Evolutionary conservation across 345 rosid species (phyloP).

Genomic region (thale cress (Arabidopsis thaliana)): DNA sequence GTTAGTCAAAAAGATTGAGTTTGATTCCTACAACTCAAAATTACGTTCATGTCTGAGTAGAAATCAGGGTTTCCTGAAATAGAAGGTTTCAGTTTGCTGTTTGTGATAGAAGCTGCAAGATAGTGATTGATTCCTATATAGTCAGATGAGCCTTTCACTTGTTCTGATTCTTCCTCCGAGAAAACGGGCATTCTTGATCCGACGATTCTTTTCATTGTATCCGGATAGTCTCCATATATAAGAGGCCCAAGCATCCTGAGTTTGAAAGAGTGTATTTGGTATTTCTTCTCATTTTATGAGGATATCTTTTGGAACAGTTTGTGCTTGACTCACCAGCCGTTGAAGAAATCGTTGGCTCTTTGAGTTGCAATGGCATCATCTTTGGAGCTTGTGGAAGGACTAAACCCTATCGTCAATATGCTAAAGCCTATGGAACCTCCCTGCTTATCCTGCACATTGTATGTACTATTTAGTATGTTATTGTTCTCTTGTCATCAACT

Average conservation of each 20-base stretch:
- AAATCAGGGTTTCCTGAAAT: conserved; percentile 40
- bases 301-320: not conserved
- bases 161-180: conserved; percentile 57
- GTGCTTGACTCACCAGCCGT: conserved; percentile 52
- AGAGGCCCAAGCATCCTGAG: conserved; percentile 49
- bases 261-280: not conserved
- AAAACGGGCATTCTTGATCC: conserved; percentile 52
- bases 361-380: conserved; percentile 51
- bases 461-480: not conserved
- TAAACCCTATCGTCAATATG: conserved; percentile 40
- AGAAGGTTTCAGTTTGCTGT: conserved; percentile 36
- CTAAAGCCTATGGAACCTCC: conserved; percentile 55
- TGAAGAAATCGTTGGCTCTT: conserved; percentile 49
- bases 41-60: conserved; percentile 43
- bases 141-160: conserved; percentile 64
- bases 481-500: conserved; percentile 1
- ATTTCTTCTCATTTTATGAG: not conserved
- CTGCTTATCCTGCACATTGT: conserved; percentile 51
- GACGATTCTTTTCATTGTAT: not conserved
- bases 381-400: conserved; percentile 48
- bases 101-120: conserved; percentile 34
- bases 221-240: conserved; percentile 73
- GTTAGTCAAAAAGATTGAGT: not conserved
- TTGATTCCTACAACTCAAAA: conserved; percentile 1
- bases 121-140: conserved; percentile 63